phyloP scores from a whole-genome alignment of 140 eudicot genomes.

The Flaveria floridana region DNA sequence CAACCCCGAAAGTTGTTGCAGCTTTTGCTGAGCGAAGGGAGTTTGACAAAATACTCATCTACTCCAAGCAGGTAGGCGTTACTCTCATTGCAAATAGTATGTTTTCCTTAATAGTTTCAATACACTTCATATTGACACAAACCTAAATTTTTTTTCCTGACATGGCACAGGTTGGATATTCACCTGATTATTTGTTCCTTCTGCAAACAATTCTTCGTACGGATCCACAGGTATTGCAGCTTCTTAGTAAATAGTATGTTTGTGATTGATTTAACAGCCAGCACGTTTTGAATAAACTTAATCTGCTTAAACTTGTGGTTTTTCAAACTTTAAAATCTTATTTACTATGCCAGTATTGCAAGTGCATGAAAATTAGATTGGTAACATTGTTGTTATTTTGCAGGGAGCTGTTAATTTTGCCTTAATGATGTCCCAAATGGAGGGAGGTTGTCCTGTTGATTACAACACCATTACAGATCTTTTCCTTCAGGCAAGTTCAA shows the following conservation, averaged over 20 bases:
- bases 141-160: constrained; percentile 1
- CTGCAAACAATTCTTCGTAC: constrained; percentile 97
- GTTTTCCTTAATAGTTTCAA: constrained; percentile 15
- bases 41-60: constrained; percentile 92
- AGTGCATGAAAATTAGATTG: constrained; percentile 4
- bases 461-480: too few relatives aligned
- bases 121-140: constrained; percentile 3
- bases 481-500: too few relatives aligned
- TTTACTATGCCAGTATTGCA: neutral
- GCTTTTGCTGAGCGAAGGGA: constrained; percentile 99
- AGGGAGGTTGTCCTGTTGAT: too few relatives aligned
- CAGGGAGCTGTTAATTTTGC: constrained; percentile 88
- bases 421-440: too few relatives aligned
- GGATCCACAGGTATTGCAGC: constrained; percentile 80
- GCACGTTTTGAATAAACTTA: neutral
- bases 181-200: constrained; percentile 96
- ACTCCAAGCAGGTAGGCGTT: constrained; percentile 84
- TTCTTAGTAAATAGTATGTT: constrained; percentile 5
- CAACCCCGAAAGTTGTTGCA: constrained; percentile 99
- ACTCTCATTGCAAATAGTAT: neutral
- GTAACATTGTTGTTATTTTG: constrained; percentile 17
- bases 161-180: constrained; percentile 79
- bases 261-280: constrained; percentile 4
- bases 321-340: neutral
- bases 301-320: constrained; percentile 16